Conservation (phyloP, 169 alveolate genomes). For the Plasmodium chabaudi region DNA sequence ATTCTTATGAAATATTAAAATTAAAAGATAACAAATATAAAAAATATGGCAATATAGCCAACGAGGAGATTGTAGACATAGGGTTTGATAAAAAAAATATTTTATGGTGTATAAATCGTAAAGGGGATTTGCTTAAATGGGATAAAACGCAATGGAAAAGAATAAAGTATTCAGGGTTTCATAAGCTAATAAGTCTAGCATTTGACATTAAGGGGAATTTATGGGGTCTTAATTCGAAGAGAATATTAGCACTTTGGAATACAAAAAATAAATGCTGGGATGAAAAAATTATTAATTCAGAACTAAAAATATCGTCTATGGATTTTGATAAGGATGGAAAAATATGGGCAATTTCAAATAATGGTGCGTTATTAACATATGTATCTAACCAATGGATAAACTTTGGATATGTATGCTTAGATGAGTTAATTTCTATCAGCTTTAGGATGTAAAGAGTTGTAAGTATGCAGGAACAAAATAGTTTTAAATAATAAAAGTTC, state of each 20-base stretch:
- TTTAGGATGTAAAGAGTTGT: constrained; percentile 13
- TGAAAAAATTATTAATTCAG: constrained; percentile 46
- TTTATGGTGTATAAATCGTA: constrained; percentile 74
- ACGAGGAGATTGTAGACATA: constrained; percentile 69
- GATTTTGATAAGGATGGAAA: constrained; percentile 57
- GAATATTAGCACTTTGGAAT: constrained; percentile 63
- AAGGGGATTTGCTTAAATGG: constrained; percentile 73
- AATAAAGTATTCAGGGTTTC: constrained; percentile 48
- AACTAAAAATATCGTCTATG: constrained; percentile 57
- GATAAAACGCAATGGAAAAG: constrained; percentile 54
- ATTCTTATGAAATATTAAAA: constrained; percentile 44
- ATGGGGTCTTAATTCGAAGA: constrained; percentile 72
- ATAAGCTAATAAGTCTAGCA: constrained; percentile 51
- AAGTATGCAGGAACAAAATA: too few species aligned
- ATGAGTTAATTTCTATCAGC: constrained; percentile 52
- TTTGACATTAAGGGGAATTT: constrained; percentile 70
- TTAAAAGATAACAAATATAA: constrained; percentile 27
- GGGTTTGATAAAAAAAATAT: constrained; percentile 71
- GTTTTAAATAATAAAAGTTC: too few species aligned
- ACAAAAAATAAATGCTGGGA: constrained; percentile 47
- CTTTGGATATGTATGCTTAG: constrained; percentile 49
- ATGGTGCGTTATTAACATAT: constrained; percentile 66
- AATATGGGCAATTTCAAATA: constrained; percentile 63
- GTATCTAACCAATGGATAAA: constrained; percentile 62
- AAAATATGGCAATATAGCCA: constrained; percentile 37